Evolutionary conservation across 2,329 filamentous ascomycete species (phyloP), one percentile per base, ranked within the genome.

Genomic region (Rhytidhysteron rufulum): DNA sequence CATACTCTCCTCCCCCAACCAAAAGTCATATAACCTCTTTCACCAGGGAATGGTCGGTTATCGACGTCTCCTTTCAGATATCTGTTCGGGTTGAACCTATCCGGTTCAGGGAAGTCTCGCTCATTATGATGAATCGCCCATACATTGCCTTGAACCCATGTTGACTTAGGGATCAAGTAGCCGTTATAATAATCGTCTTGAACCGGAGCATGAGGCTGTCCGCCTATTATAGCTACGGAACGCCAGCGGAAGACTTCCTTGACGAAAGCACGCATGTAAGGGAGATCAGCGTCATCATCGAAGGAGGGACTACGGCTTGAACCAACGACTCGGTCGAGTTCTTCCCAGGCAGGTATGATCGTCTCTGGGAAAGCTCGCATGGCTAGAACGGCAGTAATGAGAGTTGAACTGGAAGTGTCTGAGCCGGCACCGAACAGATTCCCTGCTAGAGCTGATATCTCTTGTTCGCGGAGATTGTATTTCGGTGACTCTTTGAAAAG

Each of bases 1-100:
- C 79, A 83, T 31, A 80, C 69, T 18, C 79, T 67, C 5, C 78
- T 66, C 2, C 78, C 78, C 7, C 72, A 73, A 16, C 78, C 78
- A 40, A 78, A 82, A 0, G 67, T 69, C 54, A 76, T 79, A 7
- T 74, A 69, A 34, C 79, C 76, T 11, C 75, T 66, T 50, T 75
- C 66, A 1, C 60, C 55, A 0, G 60, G 56, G 38, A 47, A 71
- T 48, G 29, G 50, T 52, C 47, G 50, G 42, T 50, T 42, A 51
- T 53, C 62, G 47, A 38, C 56, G 34, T 49, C 43, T 13, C 51
- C 48, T 39, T 61, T 54, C 21, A 62, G 4, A 41, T 56, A 65
- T 3, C 58, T 32, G 18, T 40, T 47, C 2, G 65, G 65, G 13
- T 65, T 59, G 43, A 66, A 68, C 4, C 55, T 53, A 31, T 65